Evolutionary conservation across 768 basidiomycete species (phyloP).

Genomic region (Lactarius quietus): DNA sequence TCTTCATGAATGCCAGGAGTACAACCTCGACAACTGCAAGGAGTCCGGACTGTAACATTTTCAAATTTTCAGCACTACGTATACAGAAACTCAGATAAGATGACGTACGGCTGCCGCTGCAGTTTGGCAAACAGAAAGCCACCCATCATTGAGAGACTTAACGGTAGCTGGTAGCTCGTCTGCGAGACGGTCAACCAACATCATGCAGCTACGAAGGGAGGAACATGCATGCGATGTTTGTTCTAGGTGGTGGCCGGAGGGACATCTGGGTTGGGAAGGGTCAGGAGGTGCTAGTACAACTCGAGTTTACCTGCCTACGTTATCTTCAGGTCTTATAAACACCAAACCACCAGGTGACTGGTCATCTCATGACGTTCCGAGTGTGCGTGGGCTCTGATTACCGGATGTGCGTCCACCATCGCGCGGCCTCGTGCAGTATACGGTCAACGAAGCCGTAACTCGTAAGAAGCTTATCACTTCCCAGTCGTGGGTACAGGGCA

Average conservation of each 20-base stretch:
- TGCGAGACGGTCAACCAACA: background rate
- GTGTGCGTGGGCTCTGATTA: background rate
- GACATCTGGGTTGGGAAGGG: background rate
- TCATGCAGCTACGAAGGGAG: background rate
- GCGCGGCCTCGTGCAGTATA: background rate
- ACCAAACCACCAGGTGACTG: background rate
- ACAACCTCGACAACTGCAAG: conserved; percentile 15
- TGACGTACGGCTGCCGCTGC: conserved; percentile 3
- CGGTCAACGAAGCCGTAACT: background rate
- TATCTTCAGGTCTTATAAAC: conserved; percentile 7
- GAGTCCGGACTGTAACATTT: conserved; percentile 7
- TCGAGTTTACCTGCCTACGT: background rate
- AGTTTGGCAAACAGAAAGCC: conserved; percentile 10
- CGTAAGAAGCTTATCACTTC: too few species aligned
- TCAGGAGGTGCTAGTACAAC: background rate
- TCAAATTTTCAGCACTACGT: background rate
- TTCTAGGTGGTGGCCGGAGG: conserved; percentile 3
- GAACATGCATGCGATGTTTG: conserved; percentile 5
- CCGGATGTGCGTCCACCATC: background rate
- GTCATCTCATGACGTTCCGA: background rate
- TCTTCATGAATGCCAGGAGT: conserved; percentile 12
- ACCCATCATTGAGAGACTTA: conserved; percentile 13
- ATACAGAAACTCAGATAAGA: background rate
- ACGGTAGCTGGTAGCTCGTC: conserved; percentile 9
- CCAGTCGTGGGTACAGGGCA: background rate